Evolutionary conservation across 148 eudicot genomes (phyloP), one percentile per base, ranked within the genome.

Genomic region (Fagopyrum homotropicum): DNA sequence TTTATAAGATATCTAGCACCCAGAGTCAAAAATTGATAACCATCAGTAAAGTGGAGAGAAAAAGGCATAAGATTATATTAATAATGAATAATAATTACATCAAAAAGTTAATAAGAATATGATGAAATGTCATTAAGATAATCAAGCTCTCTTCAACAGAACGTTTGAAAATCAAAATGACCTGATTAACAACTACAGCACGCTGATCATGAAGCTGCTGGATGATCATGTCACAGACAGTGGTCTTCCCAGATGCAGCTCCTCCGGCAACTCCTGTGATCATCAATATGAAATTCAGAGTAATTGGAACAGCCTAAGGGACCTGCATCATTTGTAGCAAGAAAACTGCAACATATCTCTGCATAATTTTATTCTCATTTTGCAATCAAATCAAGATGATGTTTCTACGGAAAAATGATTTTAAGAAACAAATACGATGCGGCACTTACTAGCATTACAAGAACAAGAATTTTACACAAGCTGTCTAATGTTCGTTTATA

Each of bases 131-230:
- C 10, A 4, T n/a, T 61, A 4, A 22, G 35, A 59, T 7, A 22
- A 29, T 61, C 44, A 61, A 11, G 15, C 12, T 30, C 16, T 26
- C 69, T 61, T 61, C 17, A 19, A 60, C 40, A 22, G 9, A 61
- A 26, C 40, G 10, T 26, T 61, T 5, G 4, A 3, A 26, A 9
- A 26, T 8, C 68, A 26, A 61, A 29, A 29, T 63, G 84, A 95
- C 99, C 97, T 92, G 99, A 85, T 90, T 92, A 49, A 95, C 99
- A 77, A 92, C 97, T 12, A 95, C 97, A 66, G 90, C 99, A 80
- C 98, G 98, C 84, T 95, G 99, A 87, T 95, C 99, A 84, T 75
- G 94, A 79, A 95, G 99, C 87, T 95, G 99, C 88, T 95, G 98
- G 79, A 95, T 90, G 60, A 95, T 95, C 98, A 92, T 82, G 82